Percentiles rank a stretch among this genome's conserved stretches.
Evolutionary conservation across 306 rosid species (phyloP).

Genomic region (Geum urbanum): DNA sequence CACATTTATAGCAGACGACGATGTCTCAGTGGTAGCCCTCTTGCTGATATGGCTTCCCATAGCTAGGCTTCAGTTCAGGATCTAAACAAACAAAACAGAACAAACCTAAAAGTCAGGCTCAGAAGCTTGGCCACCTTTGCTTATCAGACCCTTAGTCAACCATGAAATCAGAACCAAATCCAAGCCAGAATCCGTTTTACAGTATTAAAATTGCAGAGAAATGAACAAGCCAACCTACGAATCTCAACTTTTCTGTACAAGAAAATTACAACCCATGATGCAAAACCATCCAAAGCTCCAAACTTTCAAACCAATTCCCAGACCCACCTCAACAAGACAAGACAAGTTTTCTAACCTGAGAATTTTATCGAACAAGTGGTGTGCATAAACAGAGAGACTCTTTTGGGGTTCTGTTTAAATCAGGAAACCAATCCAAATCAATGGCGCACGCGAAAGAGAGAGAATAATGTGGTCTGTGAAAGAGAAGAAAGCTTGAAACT

Average conservation of each 20-base stretch:
- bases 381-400: slow-evolving; percentile 26
- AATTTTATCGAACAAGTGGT: background rate
- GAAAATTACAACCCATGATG: slow-evolving; percentile 20
- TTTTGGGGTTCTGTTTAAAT: slow-evolving; percentile 17
- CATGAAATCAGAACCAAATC: slow-evolving; percentile 7
- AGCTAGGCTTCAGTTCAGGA: slow-evolving; percentile 22
- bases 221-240: slow-evolving; percentile 20
- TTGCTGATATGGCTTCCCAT: slow-evolving; percentile 90
- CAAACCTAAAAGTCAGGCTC: slow-evolving; percentile 30
- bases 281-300: slow-evolving; percentile 5
- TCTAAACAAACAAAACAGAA: slow-evolving; percentile 23
- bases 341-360: slow-evolving; percentile 24
- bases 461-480: slow-evolving; percentile 45
- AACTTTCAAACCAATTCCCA: slow-evolving; percentile 11
- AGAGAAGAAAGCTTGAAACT: slow-evolving; percentile 18
- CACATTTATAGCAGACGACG: slow-evolving; percentile 39
- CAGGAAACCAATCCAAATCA: slow-evolving; percentile 11
- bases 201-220: too few relatives aligned
- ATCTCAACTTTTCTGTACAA: too few relatives aligned
- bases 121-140: slow-evolving; percentile 19
- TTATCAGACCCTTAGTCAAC: background rate
- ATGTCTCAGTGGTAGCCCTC: slow-evolving; percentile 23
- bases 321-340: slow-evolving; percentile 25
- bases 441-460: background rate
- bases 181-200: too few relatives aligned